Conservation (phyloP, 2,329 filamentous ascomycete species). For the Colletotrichum coccodes region DNA sequence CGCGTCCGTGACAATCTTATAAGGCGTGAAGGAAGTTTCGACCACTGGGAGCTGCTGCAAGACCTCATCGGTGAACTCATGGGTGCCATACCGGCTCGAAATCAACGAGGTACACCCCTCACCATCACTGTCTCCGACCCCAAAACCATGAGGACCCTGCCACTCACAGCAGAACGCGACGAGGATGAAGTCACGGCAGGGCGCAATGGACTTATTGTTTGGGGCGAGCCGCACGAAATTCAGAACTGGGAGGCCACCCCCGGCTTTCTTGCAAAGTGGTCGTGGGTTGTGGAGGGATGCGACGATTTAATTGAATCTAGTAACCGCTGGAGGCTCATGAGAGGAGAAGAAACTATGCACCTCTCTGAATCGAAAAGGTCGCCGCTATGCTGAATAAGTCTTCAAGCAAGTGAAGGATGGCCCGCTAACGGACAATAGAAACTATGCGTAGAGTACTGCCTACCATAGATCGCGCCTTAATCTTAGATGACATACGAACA, state of each 20-base stretch:
- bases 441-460: neutral
- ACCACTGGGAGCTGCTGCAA: constrained; percentile 15
- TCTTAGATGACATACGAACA: too few species aligned
- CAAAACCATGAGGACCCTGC: neutral
- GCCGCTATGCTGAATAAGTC: neutral
- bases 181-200: constrained; percentile 13
- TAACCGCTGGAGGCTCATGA: constrained; percentile 36
- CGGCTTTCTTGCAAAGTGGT: constrained; percentile 36
- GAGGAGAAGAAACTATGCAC: constrained; percentile 34
- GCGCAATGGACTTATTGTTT: constrained; percentile 36
- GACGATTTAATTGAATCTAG: constrained; percentile 34
- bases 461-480: neutral
- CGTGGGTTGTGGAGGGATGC: constrained; percentile 36
- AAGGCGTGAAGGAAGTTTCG: constrained; percentile 9
- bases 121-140: constrained; percentile 2
- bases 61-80: constrained; percentile 25
- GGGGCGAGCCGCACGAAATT: constrained; percentile 37
- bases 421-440: neutral
- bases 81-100: neutral
- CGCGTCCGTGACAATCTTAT: constrained; percentile 29
- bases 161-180: neutral
- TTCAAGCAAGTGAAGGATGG: neutral
- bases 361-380: constrained; percentile 3
- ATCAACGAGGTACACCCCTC: neutral
- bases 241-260: constrained; percentile 38